phyloP scores from a whole-genome alignment of 805 yeast species.

The Ogataea allantospora region DNA sequence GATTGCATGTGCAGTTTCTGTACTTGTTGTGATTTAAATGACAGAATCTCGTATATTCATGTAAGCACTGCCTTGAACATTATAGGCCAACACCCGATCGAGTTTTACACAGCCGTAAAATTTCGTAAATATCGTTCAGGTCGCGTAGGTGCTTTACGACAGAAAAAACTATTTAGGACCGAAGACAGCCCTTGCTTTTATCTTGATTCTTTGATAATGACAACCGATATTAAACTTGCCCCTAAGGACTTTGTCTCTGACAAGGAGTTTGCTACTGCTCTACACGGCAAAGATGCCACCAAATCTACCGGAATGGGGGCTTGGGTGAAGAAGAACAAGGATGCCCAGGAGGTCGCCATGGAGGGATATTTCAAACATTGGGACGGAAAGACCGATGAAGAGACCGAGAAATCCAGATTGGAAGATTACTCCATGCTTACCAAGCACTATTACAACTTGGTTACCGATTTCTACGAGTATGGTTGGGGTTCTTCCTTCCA shows the following conservation, averaged over 20 bases:
- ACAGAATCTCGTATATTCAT: too few relatives aligned
- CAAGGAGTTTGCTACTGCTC: constrained; percentile 72
- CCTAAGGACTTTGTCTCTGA: constrained; percentile 59
- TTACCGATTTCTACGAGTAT: constrained; percentile 96
- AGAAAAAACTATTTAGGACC: constrained; percentile 1
- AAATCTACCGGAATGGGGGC: constrained; percentile 73
- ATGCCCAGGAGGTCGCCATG: constrained; percentile 79
- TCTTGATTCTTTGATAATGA: constrained; percentile 7
- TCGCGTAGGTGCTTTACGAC: background rate
- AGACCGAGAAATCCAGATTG: constrained; percentile 69
- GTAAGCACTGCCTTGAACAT: background rate
- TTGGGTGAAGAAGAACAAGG: constrained; percentile 69
- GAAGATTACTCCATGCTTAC: constrained; percentile 88
- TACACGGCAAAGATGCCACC: constrained; percentile 77
- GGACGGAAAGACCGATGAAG: constrained; percentile 83
- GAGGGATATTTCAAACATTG: constrained; percentile 94
- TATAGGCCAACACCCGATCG: too few relatives aligned
- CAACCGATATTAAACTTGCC: constrained; percentile 36
- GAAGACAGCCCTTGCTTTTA: too few relatives aligned
- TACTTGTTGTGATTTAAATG: too few relatives aligned
- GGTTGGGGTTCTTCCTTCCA: constrained; percentile 99
- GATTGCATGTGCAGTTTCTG: constrained; percentile 2
- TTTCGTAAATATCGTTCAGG: constrained; percentile 6
- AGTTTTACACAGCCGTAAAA: constrained; percentile 1
- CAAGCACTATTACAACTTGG: constrained; percentile 93